Evolutionary conservation across 2,329 filamentous ascomycete genomes (phyloP).

Genomic region (Colletotrichum orchidophilum): DNA sequence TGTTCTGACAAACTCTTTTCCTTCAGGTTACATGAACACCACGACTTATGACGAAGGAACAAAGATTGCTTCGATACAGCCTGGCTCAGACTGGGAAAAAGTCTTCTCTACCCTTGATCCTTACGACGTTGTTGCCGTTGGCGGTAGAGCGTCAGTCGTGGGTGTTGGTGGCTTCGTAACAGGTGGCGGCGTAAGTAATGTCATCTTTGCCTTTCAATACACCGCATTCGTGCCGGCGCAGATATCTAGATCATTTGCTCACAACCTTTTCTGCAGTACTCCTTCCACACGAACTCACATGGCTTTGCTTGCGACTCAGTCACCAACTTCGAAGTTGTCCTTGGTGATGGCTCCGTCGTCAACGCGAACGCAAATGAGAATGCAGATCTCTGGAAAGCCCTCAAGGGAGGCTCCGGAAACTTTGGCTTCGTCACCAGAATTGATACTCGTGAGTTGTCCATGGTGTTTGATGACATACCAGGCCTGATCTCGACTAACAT

Average conservation of each 20-base stretch:
- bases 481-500: background rate
- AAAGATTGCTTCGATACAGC: constrained; percentile 42
- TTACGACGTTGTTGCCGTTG: constrained; percentile 34
- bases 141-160: constrained; percentile 38
- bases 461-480: background rate
- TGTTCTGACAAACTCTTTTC: background rate
- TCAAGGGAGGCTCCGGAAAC: constrained; percentile 58
- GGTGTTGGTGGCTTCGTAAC: constrained; percentile 38
- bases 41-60: constrained; percentile 41
- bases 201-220: background rate
- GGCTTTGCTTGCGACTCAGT: constrained; percentile 55
- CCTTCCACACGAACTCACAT: constrained; percentile 40
- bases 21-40: constrained; percentile 40
- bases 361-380: constrained; percentile 49
- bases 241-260: background rate
- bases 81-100: constrained; percentile 40
- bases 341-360: constrained; percentile 51
- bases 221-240: background rate
- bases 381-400: constrained; percentile 53
- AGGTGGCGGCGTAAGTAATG: constrained; percentile 33
- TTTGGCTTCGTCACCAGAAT: constrained; percentile 50
- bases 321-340: constrained; percentile 53
- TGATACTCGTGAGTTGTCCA: constrained; percentile 31
- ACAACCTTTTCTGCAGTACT: constrained; percentile 33
- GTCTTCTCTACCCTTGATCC: constrained; percentile 38